Evolutionary conservation across 768 basidiomycete species (phyloP).

Genomic region (Mycena albidolilacea): DNA sequence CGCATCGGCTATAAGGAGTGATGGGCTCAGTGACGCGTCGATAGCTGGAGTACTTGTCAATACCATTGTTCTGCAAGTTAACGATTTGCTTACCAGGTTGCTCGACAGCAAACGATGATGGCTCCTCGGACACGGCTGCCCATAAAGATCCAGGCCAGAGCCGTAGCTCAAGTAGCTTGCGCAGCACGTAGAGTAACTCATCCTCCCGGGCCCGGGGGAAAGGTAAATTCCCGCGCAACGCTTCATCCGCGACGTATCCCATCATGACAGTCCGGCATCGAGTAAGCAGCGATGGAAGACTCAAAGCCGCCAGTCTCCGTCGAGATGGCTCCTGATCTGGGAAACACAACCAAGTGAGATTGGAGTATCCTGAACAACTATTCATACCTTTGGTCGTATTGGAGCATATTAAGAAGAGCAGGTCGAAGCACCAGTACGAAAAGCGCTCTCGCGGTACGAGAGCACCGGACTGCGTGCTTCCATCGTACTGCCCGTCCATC

Average conservation of each 20-base stretch:
- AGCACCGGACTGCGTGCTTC: slow-evolving; percentile 72
- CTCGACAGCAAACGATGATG: slow-evolving; percentile 65
- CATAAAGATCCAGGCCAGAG: slow-evolving; percentile 84
- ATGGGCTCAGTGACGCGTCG: slow-evolving; percentile 63
- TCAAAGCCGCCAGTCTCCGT: slow-evolving; percentile 79
- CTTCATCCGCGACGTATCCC: slow-evolving; percentile 87
- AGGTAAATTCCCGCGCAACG: slow-evolving; percentile 88
- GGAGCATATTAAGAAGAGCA: slow-evolving; percentile 87
- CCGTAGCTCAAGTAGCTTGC: slow-evolving; percentile 79
- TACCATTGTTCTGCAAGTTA: slow-evolving; percentile 1
- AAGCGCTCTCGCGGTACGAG: slow-evolving; percentile 85
- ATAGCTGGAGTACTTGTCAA: slow-evolving; percentile 47
- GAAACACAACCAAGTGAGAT: not conserved
- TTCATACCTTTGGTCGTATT: slow-evolving; percentile 70
- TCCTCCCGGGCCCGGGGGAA: slow-evolving; percentile 92
- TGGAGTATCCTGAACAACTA: not conserved
- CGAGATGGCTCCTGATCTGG: slow-evolving; percentile 74
- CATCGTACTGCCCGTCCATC: slow-evolving; percentile 57
- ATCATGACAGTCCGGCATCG: slow-evolving; percentile 81
- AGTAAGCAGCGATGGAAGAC: slow-evolving; percentile 78
- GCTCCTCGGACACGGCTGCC: slow-evolving; percentile 80
- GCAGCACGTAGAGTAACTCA: slow-evolving; percentile 88
- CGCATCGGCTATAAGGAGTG: slow-evolving; percentile 76
- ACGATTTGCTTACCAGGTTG: slow-evolving; percentile 68
- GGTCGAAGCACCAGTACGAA: slow-evolving; percentile 93